Percentiles rank a stretch among this genome's conserved stretches.
Evolutionary conservation across 495 filamentous ascomycete species (phyloP).

Genomic region (Penicillium soppii): DNA sequence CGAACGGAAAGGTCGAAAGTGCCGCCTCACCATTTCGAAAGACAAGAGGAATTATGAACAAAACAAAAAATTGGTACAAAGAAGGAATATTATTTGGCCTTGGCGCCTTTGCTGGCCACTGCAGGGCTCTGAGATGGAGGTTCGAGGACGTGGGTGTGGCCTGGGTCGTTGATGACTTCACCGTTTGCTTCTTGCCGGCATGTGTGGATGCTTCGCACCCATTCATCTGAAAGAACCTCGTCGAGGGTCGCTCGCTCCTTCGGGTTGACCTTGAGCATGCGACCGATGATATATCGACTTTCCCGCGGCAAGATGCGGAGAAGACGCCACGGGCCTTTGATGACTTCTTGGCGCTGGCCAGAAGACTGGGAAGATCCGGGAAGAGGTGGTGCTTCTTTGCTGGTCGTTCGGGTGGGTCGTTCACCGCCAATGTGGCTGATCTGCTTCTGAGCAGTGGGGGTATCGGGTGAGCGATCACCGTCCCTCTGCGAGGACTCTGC

Average conservation of each 20-base stretch:
- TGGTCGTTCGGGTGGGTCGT: constrained; percentile 39
- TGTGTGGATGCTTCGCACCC: constrained; percentile 70
- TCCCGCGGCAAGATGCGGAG: constrained; percentile 90
- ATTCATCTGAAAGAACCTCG: constrained; percentile 86
- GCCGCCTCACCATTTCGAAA: neutral
- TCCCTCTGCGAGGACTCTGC: constrained; percentile 8
- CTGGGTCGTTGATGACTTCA: constrained; percentile 49
- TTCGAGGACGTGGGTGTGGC: constrained; percentile 64
- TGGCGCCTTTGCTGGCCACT: constrained; percentile 42
- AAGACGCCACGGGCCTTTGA: constrained; percentile 91
- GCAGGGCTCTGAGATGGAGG: constrained; percentile 49
- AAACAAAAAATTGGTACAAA: constrained; percentile 18
- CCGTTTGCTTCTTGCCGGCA: constrained; percentile 63
- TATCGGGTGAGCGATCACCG: constrained; percentile 17
- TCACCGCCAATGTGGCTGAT: constrained; percentile 28
- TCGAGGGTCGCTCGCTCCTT: constrained; percentile 77
- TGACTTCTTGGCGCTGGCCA: constrained; percentile 63
- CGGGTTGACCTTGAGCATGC: constrained; percentile 90
- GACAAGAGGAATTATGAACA: constrained; percentile 20
- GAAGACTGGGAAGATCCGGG: constrained; percentile 25
- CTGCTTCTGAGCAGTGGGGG: constrained; percentile 20
- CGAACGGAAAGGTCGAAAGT: constrained; percentile 1
- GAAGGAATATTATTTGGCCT: constrained; percentile 31
- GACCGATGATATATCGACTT: constrained; percentile 81
- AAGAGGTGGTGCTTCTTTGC: constrained; percentile 51